These are phyloP conservation scores for Tetrahymena thermophila DNA, from an alignment of 73 alveolate species.

Conservation along the genomic window DNA sequence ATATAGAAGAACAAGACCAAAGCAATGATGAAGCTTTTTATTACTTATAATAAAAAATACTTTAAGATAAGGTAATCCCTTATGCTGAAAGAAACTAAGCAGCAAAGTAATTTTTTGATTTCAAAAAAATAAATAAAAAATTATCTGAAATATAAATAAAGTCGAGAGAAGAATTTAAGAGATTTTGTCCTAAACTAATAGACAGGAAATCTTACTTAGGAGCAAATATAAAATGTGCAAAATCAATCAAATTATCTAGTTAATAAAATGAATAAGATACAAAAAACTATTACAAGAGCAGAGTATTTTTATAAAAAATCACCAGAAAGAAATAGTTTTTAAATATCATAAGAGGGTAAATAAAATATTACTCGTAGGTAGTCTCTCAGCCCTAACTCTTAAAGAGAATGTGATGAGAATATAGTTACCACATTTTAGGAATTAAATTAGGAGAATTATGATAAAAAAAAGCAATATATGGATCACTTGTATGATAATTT, in stretches of 20 bases:
- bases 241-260: background rate
- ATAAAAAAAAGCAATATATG: background rate
- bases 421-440: background rate
- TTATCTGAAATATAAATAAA: background rate
- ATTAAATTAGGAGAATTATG: background rate
- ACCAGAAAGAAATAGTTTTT: background rate
- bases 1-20: background rate
- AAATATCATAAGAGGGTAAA: background rate
- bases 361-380: background rate
- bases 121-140: background rate
- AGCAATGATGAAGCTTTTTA: background rate
- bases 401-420: background rate
- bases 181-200: background rate
- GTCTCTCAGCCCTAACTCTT: background rate
- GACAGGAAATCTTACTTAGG: background rate
- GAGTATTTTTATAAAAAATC: background rate
- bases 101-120: background rate
- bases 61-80: background rate
- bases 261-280: background rate
- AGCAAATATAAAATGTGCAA: background rate
- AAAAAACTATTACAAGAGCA: background rate
- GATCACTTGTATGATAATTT: background rate
- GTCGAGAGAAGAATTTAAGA: background rate
- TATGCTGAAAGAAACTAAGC: background rate
- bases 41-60: background rate